A percentile compares a stretch with the other conserved stretches of the same genome.
phyloP scores from a whole-genome alignment of 2,329 filamentous ascomycete genomes.

The Penicillium corylophilum region DNA sequence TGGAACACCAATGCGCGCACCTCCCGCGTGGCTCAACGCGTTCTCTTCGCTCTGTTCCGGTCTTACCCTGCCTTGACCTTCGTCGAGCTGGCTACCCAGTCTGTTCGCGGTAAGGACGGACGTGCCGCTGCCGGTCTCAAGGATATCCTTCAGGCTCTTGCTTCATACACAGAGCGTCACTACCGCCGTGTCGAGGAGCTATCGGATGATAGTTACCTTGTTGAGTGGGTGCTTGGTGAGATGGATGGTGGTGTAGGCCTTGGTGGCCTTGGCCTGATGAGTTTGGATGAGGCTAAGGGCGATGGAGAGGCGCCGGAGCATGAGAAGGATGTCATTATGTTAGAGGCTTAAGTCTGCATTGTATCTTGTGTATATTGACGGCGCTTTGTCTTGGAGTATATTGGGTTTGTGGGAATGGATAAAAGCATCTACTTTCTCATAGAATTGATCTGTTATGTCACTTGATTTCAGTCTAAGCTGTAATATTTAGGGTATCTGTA shows the following conservation, averaged over 20 bases:
- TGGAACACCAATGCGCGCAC: slow-evolving; percentile 97
- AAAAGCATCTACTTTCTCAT: slow-evolving; percentile 26
- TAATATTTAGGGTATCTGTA: slow-evolving; percentile 21
- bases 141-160: slow-evolving; percentile 83
- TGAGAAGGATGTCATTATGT: slow-evolving; percentile 43
- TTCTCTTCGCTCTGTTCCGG: slow-evolving; percentile 75
- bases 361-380: slow-evolving; percentile 24
- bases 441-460: slow-evolving; percentile 16
- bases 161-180: slow-evolving; percentile 88
- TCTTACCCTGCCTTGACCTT: slow-evolving; percentile 78
- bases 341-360: slow-evolving; percentile 30
- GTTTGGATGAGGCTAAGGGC: slow-evolving; percentile 19
- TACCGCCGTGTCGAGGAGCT: slow-evolving; percentile 87
- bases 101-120: slow-evolving; percentile 31
- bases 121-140: slow-evolving; percentile 62
- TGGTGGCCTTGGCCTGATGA: slow-evolving; percentile 30
- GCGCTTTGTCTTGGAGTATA: slow-evolving; percentile 25
- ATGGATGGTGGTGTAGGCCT: slow-evolving; percentile 72
- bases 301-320: slow-evolving; percentile 26
- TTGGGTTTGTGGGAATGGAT: slow-evolving; percentile 18
- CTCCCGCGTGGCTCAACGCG: slow-evolving; percentile 77
- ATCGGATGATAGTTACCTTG: slow-evolving; percentile 88
- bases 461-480: background rate
- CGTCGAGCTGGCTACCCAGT: slow-evolving; percentile 60
- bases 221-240: slow-evolving; percentile 88